Conservation (phyloP, 768 basidiomycete species). For the Agaricus blazei region DNA sequence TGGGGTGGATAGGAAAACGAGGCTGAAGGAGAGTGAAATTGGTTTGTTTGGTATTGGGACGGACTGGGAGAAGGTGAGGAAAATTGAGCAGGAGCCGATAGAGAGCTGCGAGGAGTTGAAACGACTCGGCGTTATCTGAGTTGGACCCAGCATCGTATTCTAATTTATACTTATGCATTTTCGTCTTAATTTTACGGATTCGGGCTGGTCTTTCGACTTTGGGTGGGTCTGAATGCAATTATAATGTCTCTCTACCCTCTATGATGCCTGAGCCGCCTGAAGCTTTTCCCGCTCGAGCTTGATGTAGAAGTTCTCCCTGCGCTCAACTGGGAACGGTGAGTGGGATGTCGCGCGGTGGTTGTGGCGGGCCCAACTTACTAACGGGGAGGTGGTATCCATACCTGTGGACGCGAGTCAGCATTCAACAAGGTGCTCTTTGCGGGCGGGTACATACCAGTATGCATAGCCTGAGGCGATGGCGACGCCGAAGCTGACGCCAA, state of each 20-base stretch:
- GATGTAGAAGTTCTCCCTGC: constrained; percentile 82
- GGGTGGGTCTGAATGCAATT: constrained; percentile 2
- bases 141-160: constrained; percentile 19
- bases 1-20: constrained; percentile 62
- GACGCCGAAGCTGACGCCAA: constrained; percentile 70
- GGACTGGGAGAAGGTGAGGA: constrained; percentile 84
- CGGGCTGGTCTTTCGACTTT: constrained; percentile 3
- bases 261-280: constrained; percentile 19
- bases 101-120: constrained; percentile 76
- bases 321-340: constrained; percentile 51
- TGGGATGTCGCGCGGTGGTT: not conserved
- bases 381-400: constrained; percentile 75
- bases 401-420: constrained; percentile 37
- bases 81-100: constrained; percentile 65
- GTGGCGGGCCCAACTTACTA: constrained; percentile 43
- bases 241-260: not conserved
- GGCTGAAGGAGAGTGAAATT: constrained; percentile 67
- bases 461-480: constrained; percentile 71
- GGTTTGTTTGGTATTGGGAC: constrained; percentile 91
- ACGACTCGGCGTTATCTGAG: constrained; percentile 46
- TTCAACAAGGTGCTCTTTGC: not conserved
- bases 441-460: constrained; percentile 63
- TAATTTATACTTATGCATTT: constrained; percentile 8
- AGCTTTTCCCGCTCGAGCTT: constrained; percentile 67
- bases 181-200: constrained; percentile 5